Evolutionary conservation across 208 protist species (phyloP).

Genomic region (Crithidia bombi): DNA sequence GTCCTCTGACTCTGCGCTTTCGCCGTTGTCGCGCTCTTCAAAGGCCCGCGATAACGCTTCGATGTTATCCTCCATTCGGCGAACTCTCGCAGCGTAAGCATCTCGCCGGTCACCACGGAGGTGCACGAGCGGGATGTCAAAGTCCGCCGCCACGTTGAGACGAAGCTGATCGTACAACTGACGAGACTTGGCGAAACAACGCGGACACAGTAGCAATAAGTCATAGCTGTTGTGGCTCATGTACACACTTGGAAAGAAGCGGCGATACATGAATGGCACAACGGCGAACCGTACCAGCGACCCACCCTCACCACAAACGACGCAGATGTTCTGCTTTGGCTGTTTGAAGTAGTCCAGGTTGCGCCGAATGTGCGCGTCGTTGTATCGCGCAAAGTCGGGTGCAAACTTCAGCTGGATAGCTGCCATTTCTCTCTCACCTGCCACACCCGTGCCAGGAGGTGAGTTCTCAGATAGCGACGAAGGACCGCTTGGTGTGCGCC

Average conservation of each 20-base stretch:
- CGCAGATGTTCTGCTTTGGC: constrained; percentile 68
- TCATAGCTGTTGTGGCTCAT: constrained; percentile 84
- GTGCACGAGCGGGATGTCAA: constrained; percentile 50
- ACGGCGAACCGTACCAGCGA: constrained; percentile 63
- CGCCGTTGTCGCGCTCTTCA: constrained; percentile 1
- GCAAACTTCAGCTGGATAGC: constrained; percentile 60
- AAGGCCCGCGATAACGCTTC: background rate
- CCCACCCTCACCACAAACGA: constrained; percentile 47
- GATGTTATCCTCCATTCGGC: background rate
- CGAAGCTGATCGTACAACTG: constrained; percentile 40
- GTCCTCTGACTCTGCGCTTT: background rate
- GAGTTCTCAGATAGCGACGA: background rate
- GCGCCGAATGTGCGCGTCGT: constrained; percentile 62
- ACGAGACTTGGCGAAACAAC: constrained; percentile 52
- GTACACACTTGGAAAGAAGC: constrained; percentile 73
- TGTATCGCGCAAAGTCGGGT: constrained; percentile 60
- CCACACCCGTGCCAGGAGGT: background rate
- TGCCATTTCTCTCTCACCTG: constrained; percentile 27
- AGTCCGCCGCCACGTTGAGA: constrained; percentile 37
- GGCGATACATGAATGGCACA: constrained; percentile 63
- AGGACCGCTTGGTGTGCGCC: constrained; percentile 7
- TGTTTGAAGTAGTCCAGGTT: constrained; percentile 70
- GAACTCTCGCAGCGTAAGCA: constrained; percentile 7
- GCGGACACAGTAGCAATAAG: constrained; percentile 59
- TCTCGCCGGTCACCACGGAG: constrained; percentile 24